A percentile compares a stretch with the other conserved stretches of the same genome.
phyloP scores from a whole-genome alignment of 169 alveolate genomes.

The Eimeria necatrix region DNA sequence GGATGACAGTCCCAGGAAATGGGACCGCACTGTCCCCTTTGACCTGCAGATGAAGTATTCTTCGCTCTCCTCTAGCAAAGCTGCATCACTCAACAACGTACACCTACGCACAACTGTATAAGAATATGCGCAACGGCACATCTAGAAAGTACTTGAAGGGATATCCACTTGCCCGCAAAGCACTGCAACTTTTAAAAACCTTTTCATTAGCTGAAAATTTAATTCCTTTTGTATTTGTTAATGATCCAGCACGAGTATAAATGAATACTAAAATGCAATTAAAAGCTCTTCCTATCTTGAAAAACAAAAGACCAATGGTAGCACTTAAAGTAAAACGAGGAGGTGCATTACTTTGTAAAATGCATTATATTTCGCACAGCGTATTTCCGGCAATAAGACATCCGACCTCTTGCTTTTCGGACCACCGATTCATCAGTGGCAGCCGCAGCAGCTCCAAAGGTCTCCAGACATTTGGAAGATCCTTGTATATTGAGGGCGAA shows the following conservation, averaged over 20 bases:
- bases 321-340: too few species aligned
- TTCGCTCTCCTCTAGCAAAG: slow-evolving; percentile 27
- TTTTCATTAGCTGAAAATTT: background rate
- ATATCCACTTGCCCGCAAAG: background rate
- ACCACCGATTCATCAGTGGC: slow-evolving; percentile 60
- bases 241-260: too few species aligned
- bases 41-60: slow-evolving; percentile 4
- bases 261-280: too few species aligned
- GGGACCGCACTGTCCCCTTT: background rate
- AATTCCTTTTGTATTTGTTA: too few species aligned
- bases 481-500: slow-evolving; percentile 51
- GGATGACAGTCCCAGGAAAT: background rate
- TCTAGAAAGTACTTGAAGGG: too few species aligned
- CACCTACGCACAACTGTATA: too few species aligned
- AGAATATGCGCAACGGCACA: too few species aligned
- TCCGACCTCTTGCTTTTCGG: slow-evolving; percentile 54
- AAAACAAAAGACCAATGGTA: too few species aligned
- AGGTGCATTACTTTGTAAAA: too few species aligned
- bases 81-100: background rate
- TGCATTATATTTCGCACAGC: too few species aligned
- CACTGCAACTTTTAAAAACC: background rate
- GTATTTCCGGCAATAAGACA: background rate
- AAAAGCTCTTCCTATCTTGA: too few species aligned
- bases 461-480: slow-evolving; percentile 35
- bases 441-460: slow-evolving; percentile 74